These are phyloP conservation scores for Mucor irregularis DNA, from an alignment of 371 early-diverging fungal species.

Conservation along the genomic window DNA sequence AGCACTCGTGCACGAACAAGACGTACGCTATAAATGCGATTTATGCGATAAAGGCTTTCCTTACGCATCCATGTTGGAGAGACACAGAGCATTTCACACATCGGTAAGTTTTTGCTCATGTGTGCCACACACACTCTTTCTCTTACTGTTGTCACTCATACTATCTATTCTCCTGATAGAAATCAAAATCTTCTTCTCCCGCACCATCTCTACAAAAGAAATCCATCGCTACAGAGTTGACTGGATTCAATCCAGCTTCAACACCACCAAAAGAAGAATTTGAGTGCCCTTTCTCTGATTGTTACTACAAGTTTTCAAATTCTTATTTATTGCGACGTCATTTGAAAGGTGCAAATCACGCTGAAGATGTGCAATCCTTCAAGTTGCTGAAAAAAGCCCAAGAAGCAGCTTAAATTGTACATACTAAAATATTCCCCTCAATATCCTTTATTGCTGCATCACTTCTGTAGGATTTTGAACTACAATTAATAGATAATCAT, in stretches of 20 bases:
- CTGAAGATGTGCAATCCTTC: constrained; percentile 14
- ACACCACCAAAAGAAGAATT: constrained; percentile 11
- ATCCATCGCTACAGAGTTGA: constrained; percentile 6
- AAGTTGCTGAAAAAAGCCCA: neutral
- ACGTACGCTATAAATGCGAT: constrained; percentile 41
- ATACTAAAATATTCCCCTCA: no score
- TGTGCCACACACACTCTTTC: neutral
- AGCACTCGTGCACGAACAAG: constrained; percentile 40
- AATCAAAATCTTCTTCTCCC: constrained; percentile 1
- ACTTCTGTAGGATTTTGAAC: constrained; percentile 74
- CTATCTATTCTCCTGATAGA: neutral
- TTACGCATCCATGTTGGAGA: constrained; percentile 55
- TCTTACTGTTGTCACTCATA: neutral
- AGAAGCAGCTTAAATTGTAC: no score
- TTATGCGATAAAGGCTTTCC: constrained; percentile 55
- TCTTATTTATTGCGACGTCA: constrained; percentile 31
- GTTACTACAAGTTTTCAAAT: constrained; percentile 20
- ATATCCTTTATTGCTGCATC: constrained; percentile 33
- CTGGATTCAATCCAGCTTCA: constrained; percentile 16
- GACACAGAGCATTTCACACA: constrained; percentile 43
- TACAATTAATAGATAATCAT: constrained; percentile 87
- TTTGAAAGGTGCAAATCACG: constrained; percentile 31
- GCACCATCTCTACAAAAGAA: constrained; percentile 1
- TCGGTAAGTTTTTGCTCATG: constrained; percentile 2
- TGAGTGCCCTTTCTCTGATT: constrained; percentile 25